Evolutionary conservation across 805 yeast genomes (phyloP), one percentile per base, ranked within the genome.

Genomic region (Kodamaea hsintzibuensis): DNA sequence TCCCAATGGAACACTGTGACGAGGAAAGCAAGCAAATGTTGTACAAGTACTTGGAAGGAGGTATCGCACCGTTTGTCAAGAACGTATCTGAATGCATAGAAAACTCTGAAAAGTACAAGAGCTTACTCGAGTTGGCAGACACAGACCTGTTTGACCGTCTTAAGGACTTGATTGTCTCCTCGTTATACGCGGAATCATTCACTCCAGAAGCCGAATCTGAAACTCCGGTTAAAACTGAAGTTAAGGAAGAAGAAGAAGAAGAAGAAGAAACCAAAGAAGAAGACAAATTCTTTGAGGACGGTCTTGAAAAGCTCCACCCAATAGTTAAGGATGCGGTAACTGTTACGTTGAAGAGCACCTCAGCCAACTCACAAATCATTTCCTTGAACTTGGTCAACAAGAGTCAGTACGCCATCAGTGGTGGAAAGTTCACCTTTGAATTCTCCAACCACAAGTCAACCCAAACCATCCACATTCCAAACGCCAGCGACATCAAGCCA

Each of bases 371-470:
- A 2, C 59, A 57, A 33, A 56, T 65, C 8, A 60, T 66, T 37
- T 64, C 69, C 2, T 48, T 71, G 38, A 59, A 57, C 48, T 62
- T 71, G 56, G 54, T 54, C 14, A 71, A 71, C 52, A 56, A 57
- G 19, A 62, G 72, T 3, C 37, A 51, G 4, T 57, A 53, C 40
- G 33, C 47, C 7, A 68, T 71, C 46, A 54, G 58, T 18, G 70
- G 72, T 13, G 72, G 73, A 2, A 64, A 63, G 33, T 61, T 71
- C 27, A 62, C 55, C 12, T 70, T 71, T 55, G 70, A 64, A 50
- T 69, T 70, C 53, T 55, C 42, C 43, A 59, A 63, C 54, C 57
- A 52, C 8, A 38, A 22, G 2, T 17, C 42, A 7, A 50, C 42
- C 14, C 66, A 65, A 25, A 38, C 57, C 6, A 53, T 67, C 42